Evolutionary conservation across 768 basidiomycete genomes (phyloP).

Genomic region (Boletus edulis): DNA sequence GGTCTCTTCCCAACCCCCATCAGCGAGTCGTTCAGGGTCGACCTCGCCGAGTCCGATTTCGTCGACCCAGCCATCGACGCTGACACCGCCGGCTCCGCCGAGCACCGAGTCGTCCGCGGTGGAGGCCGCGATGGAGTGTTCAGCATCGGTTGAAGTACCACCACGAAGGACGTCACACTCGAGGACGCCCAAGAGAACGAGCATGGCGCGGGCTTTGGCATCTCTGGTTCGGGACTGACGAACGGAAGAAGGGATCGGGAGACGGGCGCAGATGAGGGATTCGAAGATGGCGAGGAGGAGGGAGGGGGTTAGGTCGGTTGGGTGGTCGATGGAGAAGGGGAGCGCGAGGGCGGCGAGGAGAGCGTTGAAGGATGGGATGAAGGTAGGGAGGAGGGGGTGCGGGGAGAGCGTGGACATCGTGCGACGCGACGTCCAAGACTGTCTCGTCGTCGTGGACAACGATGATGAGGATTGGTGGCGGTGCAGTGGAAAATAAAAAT

Average conservation of each 20-base stretch:
- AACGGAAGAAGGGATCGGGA: constrained; percentile 41
- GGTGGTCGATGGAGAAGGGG: constrained; percentile 47
- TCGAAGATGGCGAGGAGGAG: constrained; percentile 72
- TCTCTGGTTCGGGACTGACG: constrained; percentile 36
- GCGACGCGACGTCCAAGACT: constrained; percentile 1
- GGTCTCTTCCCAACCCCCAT: constrained; percentile 66
- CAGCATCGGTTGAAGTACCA: constrained; percentile 37
- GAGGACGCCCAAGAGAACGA: constrained; percentile 72
- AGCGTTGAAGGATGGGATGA: constrained; percentile 38
- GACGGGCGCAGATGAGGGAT: constrained; percentile 50
- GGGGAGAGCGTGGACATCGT: constrained; percentile 11
- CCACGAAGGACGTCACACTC: constrained; percentile 58
- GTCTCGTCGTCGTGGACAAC: constrained; percentile 3
- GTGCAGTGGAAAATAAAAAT: background rate
- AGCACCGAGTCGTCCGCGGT: constrained; percentile 21
- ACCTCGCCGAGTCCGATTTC: constrained; percentile 65
- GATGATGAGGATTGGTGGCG: constrained; percentile 3
- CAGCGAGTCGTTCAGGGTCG: constrained; percentile 63
- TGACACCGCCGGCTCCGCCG: constrained; percentile 21
- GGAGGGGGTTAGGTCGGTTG: constrained; percentile 66
- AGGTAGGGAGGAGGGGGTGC: constrained; percentile 13
- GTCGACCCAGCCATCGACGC: constrained; percentile 31
- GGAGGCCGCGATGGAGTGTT: constrained; percentile 19
- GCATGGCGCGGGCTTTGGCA: constrained; percentile 61
- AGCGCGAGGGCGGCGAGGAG: constrained; percentile 45